Evolutionary conservation across 257 asterid species (phyloP).

Genomic region (Pogostemon cablin): DNA sequence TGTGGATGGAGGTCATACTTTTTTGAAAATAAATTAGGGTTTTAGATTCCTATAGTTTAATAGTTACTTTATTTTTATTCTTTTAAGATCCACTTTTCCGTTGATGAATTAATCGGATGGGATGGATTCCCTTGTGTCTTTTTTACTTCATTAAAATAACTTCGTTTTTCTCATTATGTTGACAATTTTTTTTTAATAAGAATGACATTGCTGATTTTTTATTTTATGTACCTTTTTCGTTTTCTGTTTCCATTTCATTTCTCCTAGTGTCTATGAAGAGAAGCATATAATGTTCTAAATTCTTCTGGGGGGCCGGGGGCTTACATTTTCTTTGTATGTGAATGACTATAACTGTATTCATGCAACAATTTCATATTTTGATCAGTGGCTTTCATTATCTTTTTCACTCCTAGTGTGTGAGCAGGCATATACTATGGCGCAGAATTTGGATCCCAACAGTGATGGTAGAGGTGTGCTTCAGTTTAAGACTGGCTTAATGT

Average conservation of each 20-base stretch:
- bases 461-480: conserved; percentile 98
- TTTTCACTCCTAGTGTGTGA: conserved; percentile 73
- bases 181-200: background rate
- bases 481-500: conserved; percentile 97
- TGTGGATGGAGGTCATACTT: background rate
- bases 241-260: conserved; percentile 21
- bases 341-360: conserved; percentile 5
- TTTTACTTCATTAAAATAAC: background rate
- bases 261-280: conserved; percentile 8
- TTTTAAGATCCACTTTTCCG: background rate
- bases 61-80: background rate
- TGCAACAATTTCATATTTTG: conserved; percentile 6
- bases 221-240: conserved; percentile 2
- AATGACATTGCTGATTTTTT: background rate
- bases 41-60: background rate
- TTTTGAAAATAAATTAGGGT: background rate
- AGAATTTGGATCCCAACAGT: conserved; percentile 89
- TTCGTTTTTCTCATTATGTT: conserved; percentile 20
- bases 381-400: background rate
- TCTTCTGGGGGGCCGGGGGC: conserved; percentile 16
- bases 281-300: conserved; percentile 28
- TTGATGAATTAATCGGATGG: conserved; percentile 7
- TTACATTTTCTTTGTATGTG: conserved; percentile 17
- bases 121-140: conserved; percentile 7
- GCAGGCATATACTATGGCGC: conserved; percentile 99